These are phyloP conservation scores for Lentinus brumalis DNA, from an alignment of 768 basidiomycete species.

Conservation along the genomic window DNA sequence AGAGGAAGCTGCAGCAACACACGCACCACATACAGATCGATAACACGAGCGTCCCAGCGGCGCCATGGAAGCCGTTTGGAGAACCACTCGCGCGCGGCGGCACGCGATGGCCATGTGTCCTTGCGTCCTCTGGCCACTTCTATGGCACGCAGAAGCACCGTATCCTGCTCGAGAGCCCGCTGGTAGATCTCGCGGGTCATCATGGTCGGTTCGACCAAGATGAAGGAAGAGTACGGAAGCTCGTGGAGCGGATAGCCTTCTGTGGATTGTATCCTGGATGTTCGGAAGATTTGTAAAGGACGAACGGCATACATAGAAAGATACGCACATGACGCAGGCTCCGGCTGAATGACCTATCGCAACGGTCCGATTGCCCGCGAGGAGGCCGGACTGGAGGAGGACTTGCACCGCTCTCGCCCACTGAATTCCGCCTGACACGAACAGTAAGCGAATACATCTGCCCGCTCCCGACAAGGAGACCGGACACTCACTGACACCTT, in stretches of 20 bases:
- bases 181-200: slow-evolving; percentile 2
- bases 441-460: no score
- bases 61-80: slow-evolving; percentile 10
- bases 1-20: neutral
- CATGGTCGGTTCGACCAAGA: slow-evolving; percentile 18
- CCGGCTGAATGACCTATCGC: neutral
- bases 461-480: no score
- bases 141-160: neutral
- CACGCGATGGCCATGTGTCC: slow-evolving; percentile 7
- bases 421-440: no score
- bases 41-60: slow-evolving; percentile 4
- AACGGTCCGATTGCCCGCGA: neutral
- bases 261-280: neutral
- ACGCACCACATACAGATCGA: slow-evolving; percentile 8
- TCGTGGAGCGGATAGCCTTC: neutral
- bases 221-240: slow-evolving; percentile 8
- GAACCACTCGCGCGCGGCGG: slow-evolving; percentile 2
- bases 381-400: neutral
- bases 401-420: neutral
- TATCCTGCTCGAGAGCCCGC: neutral
- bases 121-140: neutral
- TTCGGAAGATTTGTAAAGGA: neutral
- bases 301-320: no score
- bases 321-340: neutral
- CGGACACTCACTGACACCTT: no score